phyloP scores from a whole-genome alignment of 1,284 basidiomycete genomes.

The Cutaneotrichosporon cavernicola region DNA sequence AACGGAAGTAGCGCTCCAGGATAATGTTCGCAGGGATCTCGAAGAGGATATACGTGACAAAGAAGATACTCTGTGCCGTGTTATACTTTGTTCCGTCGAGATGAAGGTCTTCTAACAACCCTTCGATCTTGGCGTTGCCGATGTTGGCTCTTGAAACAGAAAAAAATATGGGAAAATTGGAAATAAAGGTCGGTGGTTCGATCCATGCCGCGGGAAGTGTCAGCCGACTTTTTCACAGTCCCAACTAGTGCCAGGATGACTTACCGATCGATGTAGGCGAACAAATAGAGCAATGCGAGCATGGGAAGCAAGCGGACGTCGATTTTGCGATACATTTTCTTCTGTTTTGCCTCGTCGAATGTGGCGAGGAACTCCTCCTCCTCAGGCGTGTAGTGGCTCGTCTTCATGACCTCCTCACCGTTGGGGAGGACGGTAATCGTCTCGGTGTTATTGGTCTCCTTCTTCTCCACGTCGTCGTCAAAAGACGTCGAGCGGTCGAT shows the following conservation, averaged over 20 bases:
- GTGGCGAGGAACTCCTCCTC: constrained; percentile 14
- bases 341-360: constrained; percentile 7
- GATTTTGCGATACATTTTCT: constrained; percentile 19
- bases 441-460: constrained; percentile 1
- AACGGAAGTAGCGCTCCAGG: constrained; percentile 22
- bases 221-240: not conserved
- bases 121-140: constrained; percentile 31
- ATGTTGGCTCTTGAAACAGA: constrained; percentile 17
- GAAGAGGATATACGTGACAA: constrained; percentile 44
- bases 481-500: not conserved
- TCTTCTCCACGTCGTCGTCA: constrained; percentile 12
- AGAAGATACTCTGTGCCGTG: constrained; percentile 33
- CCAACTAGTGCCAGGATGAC: constrained; percentile 43
- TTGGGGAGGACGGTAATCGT: not conserved
- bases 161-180: not conserved
- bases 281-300: constrained; percentile 63
- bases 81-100: constrained; percentile 33
- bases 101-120: constrained; percentile 16
- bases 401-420: not conserved
- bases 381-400: not conserved
- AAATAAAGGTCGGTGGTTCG: too few relatives aligned
- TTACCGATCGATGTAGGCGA: constrained; percentile 60
- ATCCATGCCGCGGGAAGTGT: not conserved
- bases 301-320: constrained; percentile 33
- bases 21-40: constrained; percentile 37